These are phyloP conservation scores for Odonthalia washingtoniensis DNA, from an alignment of 31 red algal genomes.

Conservation along the genomic window DNA sequence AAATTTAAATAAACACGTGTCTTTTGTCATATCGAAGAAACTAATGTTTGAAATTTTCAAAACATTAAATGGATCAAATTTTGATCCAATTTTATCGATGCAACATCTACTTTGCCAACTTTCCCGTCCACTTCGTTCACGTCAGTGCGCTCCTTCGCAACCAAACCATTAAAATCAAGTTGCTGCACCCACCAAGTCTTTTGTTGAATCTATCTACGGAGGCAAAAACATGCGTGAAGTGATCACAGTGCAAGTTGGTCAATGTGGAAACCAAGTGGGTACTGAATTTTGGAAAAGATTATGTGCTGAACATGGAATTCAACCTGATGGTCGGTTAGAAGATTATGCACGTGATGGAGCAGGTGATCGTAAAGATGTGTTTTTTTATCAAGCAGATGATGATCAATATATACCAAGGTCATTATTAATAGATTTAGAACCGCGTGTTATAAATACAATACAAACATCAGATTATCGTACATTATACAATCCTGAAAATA, in stretches of 20 bases:
- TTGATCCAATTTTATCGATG: too few relatives aligned
- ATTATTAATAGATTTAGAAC: slow-evolving; percentile 96
- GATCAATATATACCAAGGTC: slow-evolving; percentile 93
- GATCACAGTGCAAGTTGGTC: slow-evolving; percentile 96
- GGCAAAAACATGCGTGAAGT: slow-evolving; percentile 84
- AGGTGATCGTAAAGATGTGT: slow-evolving; percentile 97
- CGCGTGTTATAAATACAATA: slow-evolving; percentile 92
- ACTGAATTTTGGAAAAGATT: slow-evolving; percentile 99
- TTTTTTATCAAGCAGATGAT: slow-evolving; percentile 99
- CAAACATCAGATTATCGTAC: slow-evolving; percentile 70
- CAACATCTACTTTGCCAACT: too few relatives aligned
- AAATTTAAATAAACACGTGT: too few relatives aligned
- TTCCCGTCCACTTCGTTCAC: too few relatives aligned
- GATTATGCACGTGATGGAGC: slow-evolving; percentile 73
- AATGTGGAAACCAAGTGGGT: slow-evolving; percentile 98
- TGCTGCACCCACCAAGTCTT: not conserved
- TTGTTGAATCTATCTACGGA: not conserved
- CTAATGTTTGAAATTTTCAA: too few relatives aligned
- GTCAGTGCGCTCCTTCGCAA: too few relatives aligned
- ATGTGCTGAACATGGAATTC: slow-evolving; percentile 97
- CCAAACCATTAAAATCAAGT: not conserved
- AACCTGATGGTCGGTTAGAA: slow-evolving; percentile 88
- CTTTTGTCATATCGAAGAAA: too few relatives aligned
- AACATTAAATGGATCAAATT: too few relatives aligned
- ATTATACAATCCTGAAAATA: slow-evolving; percentile 98